A percentile compares a stretch with the other conserved stretches of the same genome.
phyloP scores from a whole-genome alignment of 176 grass and related monocot species.

The Dendrocalamus sinicus region DNA sequence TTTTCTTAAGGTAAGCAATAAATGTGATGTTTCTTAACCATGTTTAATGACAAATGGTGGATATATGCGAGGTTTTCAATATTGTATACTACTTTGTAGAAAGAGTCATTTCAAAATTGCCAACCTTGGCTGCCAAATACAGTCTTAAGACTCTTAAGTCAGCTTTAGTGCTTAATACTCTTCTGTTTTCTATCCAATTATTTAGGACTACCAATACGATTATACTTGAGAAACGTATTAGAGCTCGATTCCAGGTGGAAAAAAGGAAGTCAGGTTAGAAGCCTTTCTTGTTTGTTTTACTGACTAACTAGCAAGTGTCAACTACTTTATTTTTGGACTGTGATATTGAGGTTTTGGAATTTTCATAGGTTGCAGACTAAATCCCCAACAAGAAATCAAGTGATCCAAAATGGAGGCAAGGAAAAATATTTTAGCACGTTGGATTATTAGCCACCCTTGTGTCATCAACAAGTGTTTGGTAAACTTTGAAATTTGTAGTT shows the following conservation, averaged over 20 bases:
- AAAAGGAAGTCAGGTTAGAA: background rate
- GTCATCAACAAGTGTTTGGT: slow-evolving; percentile 1
- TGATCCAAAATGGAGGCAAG: background rate
- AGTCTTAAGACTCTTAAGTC: background rate
- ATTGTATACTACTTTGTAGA: background rate
- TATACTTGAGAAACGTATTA: slow-evolving; percentile 11
- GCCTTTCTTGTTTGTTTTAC: background rate
- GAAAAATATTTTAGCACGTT: background rate
- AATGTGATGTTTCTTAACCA: background rate
- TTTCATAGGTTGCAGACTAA: background rate
- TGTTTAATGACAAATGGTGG: background rate
- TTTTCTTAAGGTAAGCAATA: background rate
- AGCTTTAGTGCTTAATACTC: background rate
- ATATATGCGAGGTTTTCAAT: background rate
- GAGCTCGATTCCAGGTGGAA: background rate
- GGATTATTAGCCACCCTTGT: background rate
- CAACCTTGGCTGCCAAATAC: slow-evolving; percentile 6
- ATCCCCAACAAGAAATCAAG: background rate
- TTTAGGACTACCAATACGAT: background rate
- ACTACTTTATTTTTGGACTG: background rate
- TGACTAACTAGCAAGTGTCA: background rate
- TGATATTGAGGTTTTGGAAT: background rate
- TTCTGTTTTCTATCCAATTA: background rate
- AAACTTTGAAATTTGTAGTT: slow-evolving; percentile 37
- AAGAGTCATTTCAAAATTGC: background rate